phyloP scores from a whole-genome alignment of 192 early-diverging fungal genomes.

The Coemansia sp. region DNA sequence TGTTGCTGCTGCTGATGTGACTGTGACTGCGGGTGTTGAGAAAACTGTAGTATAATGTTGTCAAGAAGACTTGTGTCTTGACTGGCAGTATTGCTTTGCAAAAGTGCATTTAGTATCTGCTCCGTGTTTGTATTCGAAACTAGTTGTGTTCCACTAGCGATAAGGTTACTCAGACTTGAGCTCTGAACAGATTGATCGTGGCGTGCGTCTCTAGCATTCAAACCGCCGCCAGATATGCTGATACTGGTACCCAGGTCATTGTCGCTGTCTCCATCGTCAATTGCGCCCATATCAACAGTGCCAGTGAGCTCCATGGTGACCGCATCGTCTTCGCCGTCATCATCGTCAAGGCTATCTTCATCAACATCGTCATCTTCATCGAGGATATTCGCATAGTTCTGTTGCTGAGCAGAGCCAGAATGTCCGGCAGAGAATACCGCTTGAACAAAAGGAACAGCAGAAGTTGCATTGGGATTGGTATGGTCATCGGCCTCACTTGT shows the following conservation, averaged over 20 bases:
- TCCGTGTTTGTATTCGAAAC: slow-evolving; percentile 3
- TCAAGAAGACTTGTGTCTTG: slow-evolving; percentile 48
- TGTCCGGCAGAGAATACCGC: not conserved
- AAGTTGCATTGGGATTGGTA: not conserved
- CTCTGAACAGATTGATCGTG: not conserved
- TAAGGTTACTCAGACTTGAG: not conserved
- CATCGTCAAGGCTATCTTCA: slow-evolving; percentile 26
- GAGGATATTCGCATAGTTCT: slow-evolving; percentile 14
- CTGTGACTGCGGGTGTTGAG: too few relatives aligned
- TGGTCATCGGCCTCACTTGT: not conserved
- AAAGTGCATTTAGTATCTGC: slow-evolving; percentile 17
- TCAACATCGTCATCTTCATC: slow-evolving; percentile 19
- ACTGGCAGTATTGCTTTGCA: slow-evolving; percentile 20
- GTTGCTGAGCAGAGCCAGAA: not conserved
- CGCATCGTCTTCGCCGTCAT: slow-evolving; percentile 41
- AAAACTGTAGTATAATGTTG: slow-evolving; percentile 47
- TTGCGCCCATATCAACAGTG: slow-evolving; percentile 33
- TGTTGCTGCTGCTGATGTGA: not conserved
- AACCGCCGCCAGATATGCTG: not conserved
- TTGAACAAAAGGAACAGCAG: not conserved
- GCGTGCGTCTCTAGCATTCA: not conserved
- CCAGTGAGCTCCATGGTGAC: slow-evolving; percentile 49
- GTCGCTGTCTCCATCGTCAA: slow-evolving; percentile 3
- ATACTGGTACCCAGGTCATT: not conserved
- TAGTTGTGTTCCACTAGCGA: not conserved